Base-by-base conservation (phyloP, 78 protist genomes). In the Dictyostelium intermedium region DNA sequence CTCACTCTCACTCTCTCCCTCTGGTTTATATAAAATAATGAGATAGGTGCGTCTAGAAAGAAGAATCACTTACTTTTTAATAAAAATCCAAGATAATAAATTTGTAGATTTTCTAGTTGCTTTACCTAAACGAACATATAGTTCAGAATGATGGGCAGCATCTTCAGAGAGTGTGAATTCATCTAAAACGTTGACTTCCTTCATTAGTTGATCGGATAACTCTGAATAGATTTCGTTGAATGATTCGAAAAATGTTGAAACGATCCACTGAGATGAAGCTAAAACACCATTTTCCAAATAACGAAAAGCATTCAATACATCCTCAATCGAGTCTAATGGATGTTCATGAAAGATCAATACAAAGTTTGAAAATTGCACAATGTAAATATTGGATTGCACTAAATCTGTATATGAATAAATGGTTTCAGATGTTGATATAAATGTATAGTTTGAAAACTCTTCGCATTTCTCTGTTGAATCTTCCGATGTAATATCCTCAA, bases 401-500 rank as follows among this genome's bases (percentile, higher is more conserved):
- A 87, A 41, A 5, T 86, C 92, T 13, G 41, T 63, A 11, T 56
- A 34, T 0, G 41, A 35, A 78, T 86, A 86, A 61, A 20, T 27
- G 27, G 69, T n/a, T 41, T 87, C 93, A 5, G 93, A 79, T 3
- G 85, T 78, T 16, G 83, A 78, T 4, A 87, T 63, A 27, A 87
- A 87, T 10, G 72, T 72, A 66, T 87, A 87, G 20, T 87, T 56
- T 27, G 93, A 77, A 66, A 87, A 87, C 43, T 87, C 93, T 53
- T 87, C 93, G 18, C 85, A 77, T 32, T 87, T 87, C 80, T 87
- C 93, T 10, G 74, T 23, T 23, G 83, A 56, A 45, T 87, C 93
- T 8, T 79, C 72, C 0, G 37, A 13, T 53, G 34, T 32, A 10
- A 87, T 87, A 13, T 87, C 83, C 45, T 87, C 85, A 37, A 79